Evolutionary conservation across 106 monocot species (phyloP), one percentile per base, ranked within the genome.

Genomic region (Ottelia alismoides): DNA sequence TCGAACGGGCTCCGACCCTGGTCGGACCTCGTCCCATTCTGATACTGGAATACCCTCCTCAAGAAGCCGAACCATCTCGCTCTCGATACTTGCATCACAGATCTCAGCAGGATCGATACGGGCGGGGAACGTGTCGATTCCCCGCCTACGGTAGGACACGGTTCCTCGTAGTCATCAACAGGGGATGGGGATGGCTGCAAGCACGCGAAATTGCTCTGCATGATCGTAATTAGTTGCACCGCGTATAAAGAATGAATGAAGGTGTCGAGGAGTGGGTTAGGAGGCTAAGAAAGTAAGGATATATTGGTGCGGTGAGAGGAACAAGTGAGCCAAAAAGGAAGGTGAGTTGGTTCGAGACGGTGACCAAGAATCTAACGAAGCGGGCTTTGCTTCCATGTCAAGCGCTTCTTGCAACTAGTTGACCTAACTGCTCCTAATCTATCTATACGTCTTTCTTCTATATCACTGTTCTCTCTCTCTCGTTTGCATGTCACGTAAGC

Each of bases 351-450:
- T 22, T 51, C 25, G 40, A 45, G 92, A 92, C 74, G 92, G 92
- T 74, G 92, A 85, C 92, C 85, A 85, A 76, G 32, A 78, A 92
- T 60, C 92, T 79, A 79, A 81, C n/a, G n/a, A n/a, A n/a, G n/a
- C 81, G 26, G 24, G 45, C 75, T 76, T 85, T 92, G 85, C 82
- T 77, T 87, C 30, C 19, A 65, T 69, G 46, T 52, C 49, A 85
- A 92, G 85, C 48, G 84, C 76, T 30, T 11, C 30, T 22, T 11
- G 12, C 3, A 19, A 22, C 23, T 32, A 19, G 70, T 76, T 80
- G 69, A 76, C 65, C 79, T 69, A 75, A 80, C 50, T 49, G 12
- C 22, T 3, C 4, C 53, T 9, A 16, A 6, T 7, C 40, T 43
- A 16, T 16, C 10, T 6, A 43, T n/a, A n/a, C n/a, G n/a, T n/a